Base-by-base conservation (phyloP, 495 filamentous ascomycete species). In the Daldinia bambusicola region DNA sequence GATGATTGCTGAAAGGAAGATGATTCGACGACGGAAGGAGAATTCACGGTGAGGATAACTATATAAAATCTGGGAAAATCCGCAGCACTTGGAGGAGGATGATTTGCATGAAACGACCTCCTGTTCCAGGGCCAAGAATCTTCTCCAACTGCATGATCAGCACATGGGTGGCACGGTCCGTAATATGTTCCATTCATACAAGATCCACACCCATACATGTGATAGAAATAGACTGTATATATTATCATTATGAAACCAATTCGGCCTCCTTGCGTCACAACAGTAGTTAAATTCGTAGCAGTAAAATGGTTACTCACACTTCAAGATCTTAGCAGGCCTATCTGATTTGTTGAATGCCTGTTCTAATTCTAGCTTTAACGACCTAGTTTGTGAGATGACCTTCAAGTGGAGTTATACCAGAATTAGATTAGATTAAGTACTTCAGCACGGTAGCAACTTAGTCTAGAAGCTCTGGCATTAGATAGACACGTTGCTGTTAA, bases 51-150 rank as follows among this genome's bases (percentile, higher is more conserved):
- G 34, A 43, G 50, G 1, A 41, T 66, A n/a, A n/a, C n/a, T n/a
- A 58, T 61, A 53, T 70, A 57, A 41, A 55, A 50, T 43, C 32
- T 36, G 13, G 38, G 13, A 32, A 50, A 57, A 38, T 56, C 32
- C 26, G 40, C 10, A 55, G 32, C 60, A 64, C 69, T 68, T 32
- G 50, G 69, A 61, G 63, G 13, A 18, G 12, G 30, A 57, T 56
- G 38, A 50, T 34, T 41, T 61, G 61, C 51, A 60, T 74, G 71
- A 74, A 74, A 74, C 71, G 22, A 59, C 43, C 36, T 52, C 57
- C 61, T 67, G 67, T 74, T 67, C 58, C 67, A 70, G 48, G 9
- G 63, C 62, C 38, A 34, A 51, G 67, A 62, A 56, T 45, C 36
- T 50, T 55, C 53, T 34, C n/a, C 37, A 60, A 53, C 40, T 56